Conservation (phyloP, 1,284 basidiomycete genomes). For the Macrocystidia cucumis region DNA sequence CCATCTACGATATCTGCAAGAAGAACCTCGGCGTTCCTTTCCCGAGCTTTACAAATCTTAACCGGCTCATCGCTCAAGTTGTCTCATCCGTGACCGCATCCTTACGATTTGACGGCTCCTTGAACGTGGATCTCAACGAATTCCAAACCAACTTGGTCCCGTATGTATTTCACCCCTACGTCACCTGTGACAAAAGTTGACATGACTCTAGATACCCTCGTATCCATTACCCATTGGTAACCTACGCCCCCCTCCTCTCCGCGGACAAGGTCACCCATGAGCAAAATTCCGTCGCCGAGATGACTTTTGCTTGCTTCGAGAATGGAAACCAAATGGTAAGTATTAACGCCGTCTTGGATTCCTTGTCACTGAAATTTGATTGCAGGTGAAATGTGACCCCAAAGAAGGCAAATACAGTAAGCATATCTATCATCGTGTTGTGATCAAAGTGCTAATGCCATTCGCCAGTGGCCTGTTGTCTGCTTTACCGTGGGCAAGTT, state of each 20-base stretch:
- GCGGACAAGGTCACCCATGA: conserved; percentile 88
- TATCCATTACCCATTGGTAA: conserved; percentile 97
- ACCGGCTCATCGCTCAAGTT: conserved; percentile 95
- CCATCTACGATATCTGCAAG: conserved; percentile 99
- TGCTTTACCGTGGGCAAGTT: conserved; percentile 93
- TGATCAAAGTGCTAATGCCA: conserved; percentile 6
- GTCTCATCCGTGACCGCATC: conserved; percentile 98
- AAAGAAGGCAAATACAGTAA: conserved; percentile 95
- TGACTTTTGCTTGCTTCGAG: conserved; percentile 99
- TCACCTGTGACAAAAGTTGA: conserved; percentile 8
- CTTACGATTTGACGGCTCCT: conserved; percentile 93
- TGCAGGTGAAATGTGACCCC: conserved; percentile 85
- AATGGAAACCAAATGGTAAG: conserved; percentile 92
- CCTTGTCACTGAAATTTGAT: conserved; percentile 4
- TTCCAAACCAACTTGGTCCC: conserved; percentile 99
- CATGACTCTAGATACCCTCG: conserved; percentile 71
- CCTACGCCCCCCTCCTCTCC: conserved; percentile 92
- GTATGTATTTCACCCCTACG: conserved; percentile 37
- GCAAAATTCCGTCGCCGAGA: conserved; percentile 96
- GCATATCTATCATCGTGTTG: conserved; percentile 18
- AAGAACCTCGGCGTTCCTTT: conserved; percentile 83
- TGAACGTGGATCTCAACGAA: conserved; percentile 97
- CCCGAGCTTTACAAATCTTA: conserved; percentile 93
- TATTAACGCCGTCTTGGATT: conserved; percentile 1
- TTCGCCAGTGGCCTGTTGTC: conserved; percentile 71